Evolutionary conservation across 495 filamentous ascomycete species (phyloP), one percentile per base, ranked within the genome.

Genomic region (Choiromyces venosus): DNA sequence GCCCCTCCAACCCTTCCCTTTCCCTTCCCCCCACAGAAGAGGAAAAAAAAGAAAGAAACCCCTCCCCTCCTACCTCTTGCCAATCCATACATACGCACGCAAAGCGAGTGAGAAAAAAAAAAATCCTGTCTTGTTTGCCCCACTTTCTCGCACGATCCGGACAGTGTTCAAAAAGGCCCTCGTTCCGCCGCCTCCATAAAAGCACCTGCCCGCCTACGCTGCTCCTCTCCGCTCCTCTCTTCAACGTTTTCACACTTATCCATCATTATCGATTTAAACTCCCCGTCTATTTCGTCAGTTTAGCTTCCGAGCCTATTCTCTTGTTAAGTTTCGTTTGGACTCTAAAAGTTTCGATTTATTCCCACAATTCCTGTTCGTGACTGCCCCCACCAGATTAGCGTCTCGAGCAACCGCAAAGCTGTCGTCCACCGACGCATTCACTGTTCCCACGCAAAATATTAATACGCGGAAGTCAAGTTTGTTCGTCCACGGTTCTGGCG

Each of bases 401-500:
- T n/a, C 37, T 12, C 16, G 64, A 76, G 40, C 36, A 77, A 67
- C 66, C 75, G 74, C 74, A 70, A 77, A 71, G 75, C 74, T 76
- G 75, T 73, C 74, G 71, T 52, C 44, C 69, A 70, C 67, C 74
- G 66, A 77, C 56, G 39, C 71, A 35, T 67, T 67, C 40, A 70
- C 35, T 67, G 37, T 40, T 33, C 39, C 61, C 37, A 68, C 65
- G n/a, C 68, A 25, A 66, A 71, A 66, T 66, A 66, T 25, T 66
- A 37, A 12, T 38, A 70, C 75, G 56, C 75, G 69, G 74, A 66
- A 70, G 75, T 74, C 79, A 77, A 67, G 75, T 77, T 70, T 80
- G 78, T 80, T 80, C 72, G 74, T 81, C 79, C 71, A 81, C 56
- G 81, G 75, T 77, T 79, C 79, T 81, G 79, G 79, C 79, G 79